Conservation (phyloP, 768 basidiomycete species). For the Lactifluus piperatus region DNA sequence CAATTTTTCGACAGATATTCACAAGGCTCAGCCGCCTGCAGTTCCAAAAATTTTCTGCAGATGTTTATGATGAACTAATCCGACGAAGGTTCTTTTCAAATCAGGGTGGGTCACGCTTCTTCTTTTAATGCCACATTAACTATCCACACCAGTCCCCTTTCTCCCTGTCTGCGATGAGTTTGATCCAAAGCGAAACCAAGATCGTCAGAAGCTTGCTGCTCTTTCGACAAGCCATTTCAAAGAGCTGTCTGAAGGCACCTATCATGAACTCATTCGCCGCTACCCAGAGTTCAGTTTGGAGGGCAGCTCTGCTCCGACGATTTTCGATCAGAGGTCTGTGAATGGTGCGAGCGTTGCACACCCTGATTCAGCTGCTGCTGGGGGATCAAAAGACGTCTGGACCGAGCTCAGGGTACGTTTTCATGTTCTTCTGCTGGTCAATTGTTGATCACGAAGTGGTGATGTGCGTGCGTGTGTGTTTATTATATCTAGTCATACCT, state of each 20-base stretch:
- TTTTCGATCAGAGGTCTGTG: too few species aligned
- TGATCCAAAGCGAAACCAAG: constrained; percentile 97
- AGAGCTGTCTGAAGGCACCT: constrained; percentile 91
- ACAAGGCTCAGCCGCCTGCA: constrained; percentile 90
- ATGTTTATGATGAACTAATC: constrained; percentile 93
- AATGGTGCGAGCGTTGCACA: too few species aligned
- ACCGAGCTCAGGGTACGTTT: too few species aligned
- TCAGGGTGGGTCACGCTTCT: constrained; percentile 41
- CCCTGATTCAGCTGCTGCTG: too few species aligned
- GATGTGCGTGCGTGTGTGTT: too few species aligned
- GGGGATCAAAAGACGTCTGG: too few species aligned
- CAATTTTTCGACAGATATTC: constrained; percentile 80
- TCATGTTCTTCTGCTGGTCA: too few species aligned
- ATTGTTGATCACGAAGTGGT: too few species aligned
- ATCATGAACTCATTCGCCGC: constrained; percentile 84
- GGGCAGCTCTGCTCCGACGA: too few species aligned
- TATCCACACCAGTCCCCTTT: constrained; percentile 55
- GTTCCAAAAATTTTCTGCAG: constrained; percentile 95
- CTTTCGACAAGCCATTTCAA: constrained; percentile 85
- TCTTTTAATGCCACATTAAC: neutral
- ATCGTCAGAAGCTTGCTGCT: constrained; percentile 89
- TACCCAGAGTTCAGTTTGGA: too few species aligned
- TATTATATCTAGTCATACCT: too few species aligned
- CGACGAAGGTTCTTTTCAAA: constrained; percentile 57
- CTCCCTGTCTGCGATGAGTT: constrained; percentile 87